Conservation (phyloP, 257 asterid genomes). For the Solanum chilense region DNA sequence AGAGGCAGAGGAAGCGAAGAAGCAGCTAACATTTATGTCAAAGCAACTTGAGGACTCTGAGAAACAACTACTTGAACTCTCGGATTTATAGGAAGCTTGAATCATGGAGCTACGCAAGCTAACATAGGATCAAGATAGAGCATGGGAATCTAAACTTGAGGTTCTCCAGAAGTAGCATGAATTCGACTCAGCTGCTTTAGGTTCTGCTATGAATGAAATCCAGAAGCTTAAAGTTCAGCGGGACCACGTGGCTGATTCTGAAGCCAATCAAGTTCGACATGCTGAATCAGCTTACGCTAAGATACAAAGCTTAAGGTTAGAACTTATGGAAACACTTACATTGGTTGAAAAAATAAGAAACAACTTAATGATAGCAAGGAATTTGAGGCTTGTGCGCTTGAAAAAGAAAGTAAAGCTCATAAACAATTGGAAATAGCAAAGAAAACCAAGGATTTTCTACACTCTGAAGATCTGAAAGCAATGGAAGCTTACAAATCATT, state of each 20-base stretch:
- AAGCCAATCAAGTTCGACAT: slow-evolving; percentile 53
- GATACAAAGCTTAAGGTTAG: slow-evolving; percentile 44
- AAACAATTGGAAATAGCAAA: slow-evolving; percentile 48
- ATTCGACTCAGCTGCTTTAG: slow-evolving; percentile 60
- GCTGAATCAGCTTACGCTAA: slow-evolving; percentile 61
- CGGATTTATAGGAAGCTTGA: slow-evolving; percentile 63
- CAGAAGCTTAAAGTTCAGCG: slow-evolving; percentile 63
- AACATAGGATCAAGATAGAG: slow-evolving; percentile 77
- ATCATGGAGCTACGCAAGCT: slow-evolving; percentile 64
- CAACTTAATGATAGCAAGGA: slow-evolving; percentile 55
- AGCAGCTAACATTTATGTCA: slow-evolving; percentile 47
- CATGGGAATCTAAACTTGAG: slow-evolving; percentile 74
- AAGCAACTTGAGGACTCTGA: slow-evolving; percentile 52
- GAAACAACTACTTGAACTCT: slow-evolving; percentile 52
- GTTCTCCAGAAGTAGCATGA: slow-evolving; percentile 64
- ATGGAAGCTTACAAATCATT: slow-evolving; percentile 29
- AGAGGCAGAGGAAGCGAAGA: slow-evolving; percentile 61
- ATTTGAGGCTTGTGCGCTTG: slow-evolving; percentile 46
- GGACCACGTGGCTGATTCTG: slow-evolving; percentile 45
- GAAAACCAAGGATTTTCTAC: slow-evolving; percentile 33
- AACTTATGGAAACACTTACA: slow-evolving; percentile 46
- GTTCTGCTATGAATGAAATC: slow-evolving; percentile 64
- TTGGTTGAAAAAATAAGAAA: slow-evolving; percentile 41
- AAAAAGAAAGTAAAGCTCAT: slow-evolving; percentile 41
- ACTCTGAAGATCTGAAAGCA: slow-evolving; percentile 25